Conservation (phyloP, 208 protist genomes). For the Leishmania tropica region DNA sequence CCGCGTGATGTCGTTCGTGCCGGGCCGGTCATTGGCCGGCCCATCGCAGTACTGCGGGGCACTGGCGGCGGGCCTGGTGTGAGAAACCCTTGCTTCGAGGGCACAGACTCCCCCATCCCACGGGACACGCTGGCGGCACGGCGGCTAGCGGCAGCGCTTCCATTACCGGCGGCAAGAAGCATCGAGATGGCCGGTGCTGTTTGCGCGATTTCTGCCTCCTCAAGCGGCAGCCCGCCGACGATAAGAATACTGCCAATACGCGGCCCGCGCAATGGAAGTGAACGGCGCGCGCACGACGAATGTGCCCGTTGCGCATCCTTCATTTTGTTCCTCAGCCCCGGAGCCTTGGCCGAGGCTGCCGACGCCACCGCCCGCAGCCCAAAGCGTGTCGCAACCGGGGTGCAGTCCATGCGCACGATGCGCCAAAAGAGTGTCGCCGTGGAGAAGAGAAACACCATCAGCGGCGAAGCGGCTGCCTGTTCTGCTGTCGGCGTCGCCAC, state of each 20-base stretch:
- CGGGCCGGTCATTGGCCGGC: slow-evolving; percentile 12
- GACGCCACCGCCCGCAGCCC: slow-evolving; percentile 27
- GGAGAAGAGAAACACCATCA: slow-evolving; percentile 65
- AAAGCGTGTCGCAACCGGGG: slow-evolving; percentile 33
- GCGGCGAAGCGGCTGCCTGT: not conserved
- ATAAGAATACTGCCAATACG: slow-evolving; percentile 26
- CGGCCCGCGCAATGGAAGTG: slow-evolving; percentile 26
- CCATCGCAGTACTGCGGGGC: slow-evolving; percentile 8
- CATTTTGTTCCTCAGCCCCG: not conserved
- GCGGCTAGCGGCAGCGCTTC: not conserved
- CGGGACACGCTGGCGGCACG: not conserved
- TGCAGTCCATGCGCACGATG: slow-evolving; percentile 40
- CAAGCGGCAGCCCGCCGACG: slow-evolving; percentile 26
- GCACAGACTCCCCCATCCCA: not conserved
- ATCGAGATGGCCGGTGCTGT: slow-evolving; percentile 27
- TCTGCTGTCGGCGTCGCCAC: not conserved
- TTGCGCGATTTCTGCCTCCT: slow-evolving; percentile 18
- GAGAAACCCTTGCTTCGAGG: not conserved
- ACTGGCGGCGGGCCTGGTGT: slow-evolving; percentile 17
- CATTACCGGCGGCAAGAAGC: slow-evolving; percentile 9
- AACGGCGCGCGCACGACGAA: slow-evolving; percentile 16
- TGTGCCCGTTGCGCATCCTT: not conserved
- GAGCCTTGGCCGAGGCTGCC: not conserved
- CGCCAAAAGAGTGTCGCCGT: slow-evolving; percentile 64
- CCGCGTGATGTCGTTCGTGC: slow-evolving; percentile 10